These are phyloP conservation scores for Endotrypanum monterogeii DNA, from an alignment of 208 protist genomes.

Conservation along the genomic window DNA sequence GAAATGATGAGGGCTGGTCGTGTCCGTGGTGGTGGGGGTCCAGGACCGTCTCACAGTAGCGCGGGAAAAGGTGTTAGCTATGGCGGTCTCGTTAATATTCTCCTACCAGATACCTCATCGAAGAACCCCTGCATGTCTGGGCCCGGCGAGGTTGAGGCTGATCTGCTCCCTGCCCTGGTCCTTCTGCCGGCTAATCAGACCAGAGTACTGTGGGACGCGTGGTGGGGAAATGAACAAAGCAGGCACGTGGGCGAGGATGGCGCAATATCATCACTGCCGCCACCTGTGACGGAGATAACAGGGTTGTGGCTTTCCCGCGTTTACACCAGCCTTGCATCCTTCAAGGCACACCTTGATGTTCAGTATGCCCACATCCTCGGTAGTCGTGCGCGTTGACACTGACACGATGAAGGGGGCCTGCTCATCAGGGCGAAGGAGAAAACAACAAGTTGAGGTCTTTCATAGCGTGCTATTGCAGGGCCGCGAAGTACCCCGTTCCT, in stretches of 20 bases:
- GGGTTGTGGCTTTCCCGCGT: constrained; percentile 18
- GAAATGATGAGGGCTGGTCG: constrained; percentile 7
- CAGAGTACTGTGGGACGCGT: constrained; percentile 19
- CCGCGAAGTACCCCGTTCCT: neutral
- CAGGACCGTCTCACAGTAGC: neutral
- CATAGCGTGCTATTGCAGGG: neutral
- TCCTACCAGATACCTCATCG: constrained; percentile 7
- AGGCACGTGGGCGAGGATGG: neutral
- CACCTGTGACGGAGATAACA: constrained; percentile 12
- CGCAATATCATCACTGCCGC: constrained; percentile 1
- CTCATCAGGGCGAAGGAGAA: neutral
- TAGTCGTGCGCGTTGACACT: neutral
- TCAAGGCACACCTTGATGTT: constrained; percentile 17
- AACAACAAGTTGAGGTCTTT: neutral
- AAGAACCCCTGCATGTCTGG: neutral
- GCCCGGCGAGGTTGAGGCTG: constrained; percentile 19
- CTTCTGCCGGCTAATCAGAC: constrained; percentile 21
- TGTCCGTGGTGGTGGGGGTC: neutral
- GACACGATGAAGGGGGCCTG: neutral
- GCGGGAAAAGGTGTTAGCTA: neutral
- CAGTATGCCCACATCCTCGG: constrained; percentile 19
- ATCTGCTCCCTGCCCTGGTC: constrained; percentile 23
- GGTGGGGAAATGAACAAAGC: constrained; percentile 15
- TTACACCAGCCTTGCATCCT: constrained; percentile 10
- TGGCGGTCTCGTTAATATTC: constrained; percentile 22